Percentiles rank a stretch among this genome's conserved stretches.
Evolutionary conservation across 768 basidiomycete species (phyloP).

Genomic region (Mycena latifolia): DNA sequence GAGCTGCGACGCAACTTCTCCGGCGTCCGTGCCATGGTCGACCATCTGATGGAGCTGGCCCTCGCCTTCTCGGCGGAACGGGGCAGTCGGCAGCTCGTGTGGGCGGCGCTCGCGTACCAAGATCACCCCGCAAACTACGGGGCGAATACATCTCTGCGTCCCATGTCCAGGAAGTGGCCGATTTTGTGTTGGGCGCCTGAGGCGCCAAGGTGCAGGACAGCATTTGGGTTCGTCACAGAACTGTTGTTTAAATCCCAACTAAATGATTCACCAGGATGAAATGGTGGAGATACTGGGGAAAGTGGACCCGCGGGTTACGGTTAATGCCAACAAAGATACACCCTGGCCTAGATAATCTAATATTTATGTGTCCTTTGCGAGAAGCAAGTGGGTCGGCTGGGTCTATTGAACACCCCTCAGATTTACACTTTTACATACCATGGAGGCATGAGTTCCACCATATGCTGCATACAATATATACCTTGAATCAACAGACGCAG

Average conservation of each 20-base stretch:
- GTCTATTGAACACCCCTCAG: no score
- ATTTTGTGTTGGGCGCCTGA: conserved; percentile 35
- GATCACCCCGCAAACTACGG: conserved; percentile 23
- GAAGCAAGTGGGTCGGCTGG: no score
- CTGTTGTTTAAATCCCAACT: neutral
- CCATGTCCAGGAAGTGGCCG: conserved; percentile 36
- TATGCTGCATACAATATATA: no score
- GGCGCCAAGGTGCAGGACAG: conserved; percentile 33
- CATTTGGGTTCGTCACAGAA: conserved; percentile 34
- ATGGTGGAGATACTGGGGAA: conserved; percentile 35
- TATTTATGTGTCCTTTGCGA: no score
- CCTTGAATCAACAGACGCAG: no score
- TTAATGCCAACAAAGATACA: no score
- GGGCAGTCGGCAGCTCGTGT: no score
- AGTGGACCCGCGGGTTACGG: conserved; percentile 39
- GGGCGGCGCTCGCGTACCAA: conserved; percentile 27
- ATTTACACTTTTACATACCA: no score
- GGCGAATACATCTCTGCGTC: conserved; percentile 31
- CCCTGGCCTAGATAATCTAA: no score
- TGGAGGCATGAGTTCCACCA: no score
- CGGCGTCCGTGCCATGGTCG: neutral
- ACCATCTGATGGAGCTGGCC: neutral
- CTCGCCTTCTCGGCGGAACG: no score
- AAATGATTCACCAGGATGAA: conserved; percentile 34
- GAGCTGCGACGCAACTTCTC: neutral